phyloP scores from a whole-genome alignment of 768 basidiomycete species.

The Plicaturopsis crispa region DNA sequence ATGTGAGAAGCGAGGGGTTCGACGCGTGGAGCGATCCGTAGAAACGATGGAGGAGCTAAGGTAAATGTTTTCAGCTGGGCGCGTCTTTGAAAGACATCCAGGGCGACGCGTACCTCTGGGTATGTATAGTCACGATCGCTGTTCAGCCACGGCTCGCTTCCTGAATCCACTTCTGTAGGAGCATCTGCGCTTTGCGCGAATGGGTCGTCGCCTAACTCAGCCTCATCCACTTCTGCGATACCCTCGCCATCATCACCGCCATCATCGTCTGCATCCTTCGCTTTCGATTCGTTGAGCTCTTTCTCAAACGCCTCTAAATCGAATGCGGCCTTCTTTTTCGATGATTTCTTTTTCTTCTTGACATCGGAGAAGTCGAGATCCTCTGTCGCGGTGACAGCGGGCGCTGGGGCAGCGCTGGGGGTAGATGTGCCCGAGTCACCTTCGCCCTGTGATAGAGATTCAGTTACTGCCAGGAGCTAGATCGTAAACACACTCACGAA shows the following conservation, averaged over 20 bases:
- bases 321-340: conserved; percentile 82
- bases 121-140: conserved; percentile 97
- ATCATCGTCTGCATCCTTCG: conserved; percentile 46
- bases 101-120: conserved; percentile 56
- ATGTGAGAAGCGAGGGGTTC: conserved; percentile 83
- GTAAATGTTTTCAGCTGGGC: conserved; percentile 3
- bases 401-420: conserved; percentile 30
- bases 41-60: conserved; percentile 89
- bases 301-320: conserved; percentile 95
- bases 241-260: conserved; percentile 52
- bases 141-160: conserved; percentile 83
- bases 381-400: conserved; percentile 39
- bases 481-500: conserved; percentile 40
- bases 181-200: conserved; percentile 53
- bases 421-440: conserved; percentile 65
- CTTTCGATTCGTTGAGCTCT: conserved; percentile 70
- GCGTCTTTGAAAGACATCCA: not conserved
- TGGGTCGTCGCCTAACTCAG: conserved; percentile 84
- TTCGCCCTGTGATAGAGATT: conserved; percentile 14
- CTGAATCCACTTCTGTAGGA: conserved; percentile 59
- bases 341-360: conserved; percentile 91
- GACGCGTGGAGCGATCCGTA: conserved; percentile 87
- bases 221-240: conserved; percentile 66
- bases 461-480: not conserved
- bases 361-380: conserved; percentile 93